Evolutionary conservation across 1,139 yeast species (phyloP).

Genomic region (Blastobotrys capitulatus): DNA sequence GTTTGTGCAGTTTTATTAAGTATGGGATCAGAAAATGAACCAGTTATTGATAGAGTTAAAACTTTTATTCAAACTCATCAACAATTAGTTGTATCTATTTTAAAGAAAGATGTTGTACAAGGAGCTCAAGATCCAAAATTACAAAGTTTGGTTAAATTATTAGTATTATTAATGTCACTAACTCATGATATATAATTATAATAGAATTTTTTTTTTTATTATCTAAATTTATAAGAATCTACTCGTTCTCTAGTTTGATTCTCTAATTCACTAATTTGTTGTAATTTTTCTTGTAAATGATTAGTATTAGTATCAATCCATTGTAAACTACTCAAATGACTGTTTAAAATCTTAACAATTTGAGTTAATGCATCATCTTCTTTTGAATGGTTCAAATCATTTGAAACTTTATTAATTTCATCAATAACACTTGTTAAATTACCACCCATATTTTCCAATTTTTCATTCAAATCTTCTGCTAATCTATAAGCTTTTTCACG

Average conservation of each 20-base stretch:
- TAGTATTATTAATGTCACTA: constrained; percentile 53
- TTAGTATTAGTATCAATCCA: constrained; percentile 77
- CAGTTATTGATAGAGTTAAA: constrained; percentile 52
- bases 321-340: constrained; percentile 84
- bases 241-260: constrained; percentile 20
- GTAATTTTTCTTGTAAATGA: constrained; percentile 60
- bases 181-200: constrained; percentile 29
- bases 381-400: constrained; percentile 62
- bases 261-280: constrained; percentile 31
- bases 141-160: constrained; percentile 44
- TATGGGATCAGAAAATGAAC: constrained; percentile 72
- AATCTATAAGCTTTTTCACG: constrained; percentile 85
- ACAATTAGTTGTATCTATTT: constrained; percentile 55
- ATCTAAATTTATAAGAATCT: constrained; percentile 6
- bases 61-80: constrained; percentile 50
- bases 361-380: constrained; percentile 48
- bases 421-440: constrained; percentile 70
- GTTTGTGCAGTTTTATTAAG: constrained; percentile 63
- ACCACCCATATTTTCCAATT: constrained; percentile 68
- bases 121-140: constrained; percentile 16
- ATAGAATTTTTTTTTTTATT: not conserved
- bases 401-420: constrained; percentile 84
- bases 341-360: constrained; percentile 74
- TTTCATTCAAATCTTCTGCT: constrained; percentile 82
- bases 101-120: constrained; percentile 55